Base-by-base conservation (phyloP, 371 early-diverging fungal genomes). In the Lichtheimia ornata region DNA sequence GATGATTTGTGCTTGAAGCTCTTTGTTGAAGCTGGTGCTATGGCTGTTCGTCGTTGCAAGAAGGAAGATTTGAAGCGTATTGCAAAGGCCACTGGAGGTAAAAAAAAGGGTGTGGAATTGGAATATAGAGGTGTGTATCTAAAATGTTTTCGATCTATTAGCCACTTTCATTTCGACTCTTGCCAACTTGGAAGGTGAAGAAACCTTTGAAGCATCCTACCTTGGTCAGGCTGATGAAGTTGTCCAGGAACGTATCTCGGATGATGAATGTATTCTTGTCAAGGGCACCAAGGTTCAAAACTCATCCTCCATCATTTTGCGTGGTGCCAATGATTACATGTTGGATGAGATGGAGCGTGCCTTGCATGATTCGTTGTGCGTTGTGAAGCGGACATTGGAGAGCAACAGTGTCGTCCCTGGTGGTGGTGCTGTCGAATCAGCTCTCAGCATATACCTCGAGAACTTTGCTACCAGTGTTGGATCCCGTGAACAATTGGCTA, bases 331-430 rank as follows among this genome's bases (percentile, higher is more conserved):
- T 74, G 99, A 99, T 74, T 97, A 91, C 69, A 97, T 96, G 92
- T 76, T 99, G 64, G 99, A 99, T 68, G 99, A 99, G 84, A 99
- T 99, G 98, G 99, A 99, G 75, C 88, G 99, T 64, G 92, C 97
- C 27, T 67, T 99, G 61, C 99, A 99, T 73, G 99, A 99, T 83
- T 87, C 94, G 28, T 78, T 99, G 61, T 97, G 97, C 68, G 97
- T 97, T 30, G 94, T 99, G 59, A 99, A 99, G 88, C 86, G 99
- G 53, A 99, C 99, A 7, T 79, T 99, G 53, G 99, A 99, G 79
- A 93, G 94, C 64, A 94, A 96, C 67, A 89, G 91, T 30, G 96
- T 99, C 43, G 99, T 99, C 20, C 99, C 99, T 44, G 99, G 99
- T 71, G 99, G 99, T 63, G 99, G 99, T 59, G 95, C 99, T 14